Percentiles rank a stretch among this genome's conserved stretches.
These are phyloP conservation scores for Trematosphaeria pertusa DNA, from an alignment of 2,329 filamentous ascomycete genomes.

Conservation along the genomic window DNA sequence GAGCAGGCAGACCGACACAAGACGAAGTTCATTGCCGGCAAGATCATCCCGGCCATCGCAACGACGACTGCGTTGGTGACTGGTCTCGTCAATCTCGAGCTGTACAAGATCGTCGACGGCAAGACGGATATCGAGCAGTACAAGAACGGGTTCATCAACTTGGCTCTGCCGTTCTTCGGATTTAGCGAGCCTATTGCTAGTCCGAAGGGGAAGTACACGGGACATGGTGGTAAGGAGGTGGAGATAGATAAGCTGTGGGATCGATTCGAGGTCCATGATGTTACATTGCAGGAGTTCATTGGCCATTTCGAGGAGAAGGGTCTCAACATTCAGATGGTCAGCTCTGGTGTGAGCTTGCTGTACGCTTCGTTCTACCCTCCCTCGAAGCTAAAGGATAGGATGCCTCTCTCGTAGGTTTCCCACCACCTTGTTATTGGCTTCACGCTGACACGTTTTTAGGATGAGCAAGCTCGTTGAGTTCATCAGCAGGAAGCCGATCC, in stretches of 20 bases:
- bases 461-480: conserved; percentile 87
- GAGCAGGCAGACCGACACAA: conserved; percentile 90
- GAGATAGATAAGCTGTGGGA: conserved; percentile 97
- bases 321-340: conserved; percentile 87
- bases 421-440: neutral
- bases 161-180: conserved; percentile 95
- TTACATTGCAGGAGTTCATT: conserved; percentile 84
- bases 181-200: conserved; percentile 97
- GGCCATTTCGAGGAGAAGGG: conserved; percentile 81
- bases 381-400: conserved; percentile 82
- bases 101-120: conserved; percentile 96
- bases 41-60: conserved; percentile 98
- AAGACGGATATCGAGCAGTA: conserved; percentile 98
- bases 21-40: conserved; percentile 99
- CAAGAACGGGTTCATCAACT: conserved; percentile 98
- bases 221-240: conserved; percentile 75
- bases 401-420: conserved; percentile 69
- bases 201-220: conserved; percentile 88
- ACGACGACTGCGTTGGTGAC: conserved; percentile 97
- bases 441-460: conserved; percentile 57
- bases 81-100: conserved; percentile 87
- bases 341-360: conserved; percentile 93
- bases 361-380: conserved; percentile 93
- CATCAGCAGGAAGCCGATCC: conserved; percentile 91
- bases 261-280: conserved; percentile 87